Percentiles rank a stretch among this genome's conserved stretches.
These are phyloP conservation scores for Alopecurus myosuroides DNA, from an alignment of 176 grass and related monocot species.

Conservation along the genomic window DNA sequence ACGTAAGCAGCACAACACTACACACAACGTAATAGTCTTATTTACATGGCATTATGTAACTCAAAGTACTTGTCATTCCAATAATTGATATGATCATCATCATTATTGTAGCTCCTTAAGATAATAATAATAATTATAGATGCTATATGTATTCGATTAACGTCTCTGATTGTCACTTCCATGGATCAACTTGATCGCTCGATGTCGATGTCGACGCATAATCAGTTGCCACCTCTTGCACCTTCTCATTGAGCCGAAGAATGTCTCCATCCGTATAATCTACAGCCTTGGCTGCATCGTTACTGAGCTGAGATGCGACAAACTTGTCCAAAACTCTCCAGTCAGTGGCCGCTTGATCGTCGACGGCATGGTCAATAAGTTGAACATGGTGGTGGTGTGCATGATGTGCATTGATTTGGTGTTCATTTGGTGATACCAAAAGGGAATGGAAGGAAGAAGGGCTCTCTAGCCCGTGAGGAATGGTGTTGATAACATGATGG, in stretches of 20 bases:
- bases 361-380: slow-evolving; percentile 41
- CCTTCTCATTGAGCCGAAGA: slow-evolving; percentile 61
- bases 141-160: slow-evolving; percentile 26
- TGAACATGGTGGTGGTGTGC: slow-evolving; percentile 45
- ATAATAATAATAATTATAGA: slow-evolving; percentile 28
- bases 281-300: slow-evolving; percentile 56
- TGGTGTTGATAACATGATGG: slow-evolving; percentile 42
- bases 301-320: slow-evolving; percentile 86
- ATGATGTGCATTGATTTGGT: slow-evolving; percentile 26
- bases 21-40: slow-evolving; percentile 32
- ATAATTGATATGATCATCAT: slow-evolving; percentile 35
- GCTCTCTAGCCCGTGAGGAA: slow-evolving; percentile 62
- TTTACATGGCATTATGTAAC: slow-evolving; percentile 31
- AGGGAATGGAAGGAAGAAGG: slow-evolving; percentile 54
- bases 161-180: slow-evolving; percentile 56
- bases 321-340: slow-evolving; percentile 97
- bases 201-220: slow-evolving; percentile 74
- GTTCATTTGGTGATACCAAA: slow-evolving; percentile 45
- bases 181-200: slow-evolving; percentile 89
- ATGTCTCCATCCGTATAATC: slow-evolving; percentile 48
- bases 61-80: slow-evolving; percentile 41
- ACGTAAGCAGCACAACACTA: slow-evolving; percentile 25
- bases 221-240: slow-evolving; percentile 49
- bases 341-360: slow-evolving; percentile 59
- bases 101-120: slow-evolving; percentile 32